These are phyloP conservation scores for Rhytidiadelphus loreus DNA, from an alignment of 225 moss, liverwort and hornwort genomes.

Conservation along the genomic window DNA sequence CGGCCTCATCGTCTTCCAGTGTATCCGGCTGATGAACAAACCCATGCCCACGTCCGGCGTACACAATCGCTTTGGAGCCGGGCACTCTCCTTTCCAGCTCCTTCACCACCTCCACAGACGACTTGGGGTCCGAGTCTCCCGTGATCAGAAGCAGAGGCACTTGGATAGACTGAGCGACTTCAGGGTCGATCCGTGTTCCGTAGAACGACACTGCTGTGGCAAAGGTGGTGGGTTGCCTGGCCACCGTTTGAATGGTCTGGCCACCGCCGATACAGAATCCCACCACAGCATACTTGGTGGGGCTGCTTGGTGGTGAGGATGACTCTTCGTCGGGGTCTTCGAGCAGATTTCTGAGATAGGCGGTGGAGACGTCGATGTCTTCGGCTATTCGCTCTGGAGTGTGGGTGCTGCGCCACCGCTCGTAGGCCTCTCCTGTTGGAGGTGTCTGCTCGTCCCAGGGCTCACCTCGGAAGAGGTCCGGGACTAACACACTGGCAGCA, in stretches of 20 bases:
- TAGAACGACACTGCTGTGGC: conserved; percentile 64
- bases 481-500: conserved; percentile 56
- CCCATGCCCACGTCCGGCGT: conserved; percentile 56
- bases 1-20: conserved; percentile 61
- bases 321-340: conserved; percentile 1
- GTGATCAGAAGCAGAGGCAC: conserved; percentile 59
- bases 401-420: conserved; percentile 47
- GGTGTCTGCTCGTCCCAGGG: conserved; percentile 40
- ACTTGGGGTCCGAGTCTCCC: conserved; percentile 46
- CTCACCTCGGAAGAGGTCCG: conserved; percentile 63
- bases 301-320: not conserved
- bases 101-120: conserved; percentile 21
- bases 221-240: conserved; percentile 19
- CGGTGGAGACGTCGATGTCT: conserved; percentile 49
- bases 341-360: conserved; percentile 27
- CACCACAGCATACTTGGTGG: conserved; percentile 16
- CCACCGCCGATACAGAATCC: conserved; percentile 81
- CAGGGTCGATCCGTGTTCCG: conserved; percentile 41
- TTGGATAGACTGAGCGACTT: conserved; percentile 27
- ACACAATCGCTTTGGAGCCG: conserved; percentile 55
- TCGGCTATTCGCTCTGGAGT: conserved; percentile 30
- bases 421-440: conserved; percentile 28
- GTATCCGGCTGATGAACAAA: conserved; percentile 54
- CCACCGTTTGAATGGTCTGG: conserved; percentile 45
- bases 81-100: conserved; percentile 38